Conservation (phyloP, 108 stramenopile genomes). For the Cylindrotheca closterium region DNA sequence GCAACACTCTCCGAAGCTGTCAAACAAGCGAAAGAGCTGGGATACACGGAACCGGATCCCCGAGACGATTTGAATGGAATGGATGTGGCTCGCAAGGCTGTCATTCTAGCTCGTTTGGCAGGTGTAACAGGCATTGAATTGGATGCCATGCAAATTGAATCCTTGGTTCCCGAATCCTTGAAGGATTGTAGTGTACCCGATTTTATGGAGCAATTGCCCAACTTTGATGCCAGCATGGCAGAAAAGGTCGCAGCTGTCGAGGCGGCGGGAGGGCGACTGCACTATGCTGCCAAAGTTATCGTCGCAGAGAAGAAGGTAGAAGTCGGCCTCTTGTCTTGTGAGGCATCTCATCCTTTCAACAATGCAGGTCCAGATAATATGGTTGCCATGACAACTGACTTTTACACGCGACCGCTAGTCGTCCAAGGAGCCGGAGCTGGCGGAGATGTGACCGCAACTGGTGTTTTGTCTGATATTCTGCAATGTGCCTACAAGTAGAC, state of each 20-base stretch:
- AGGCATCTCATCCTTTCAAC: constrained; percentile 46
- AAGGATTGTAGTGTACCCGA: constrained; percentile 44
- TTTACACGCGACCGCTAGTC: constrained; percentile 50
- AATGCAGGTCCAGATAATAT: constrained; percentile 59
- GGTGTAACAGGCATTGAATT: constrained; percentile 45
- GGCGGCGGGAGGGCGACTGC: constrained; percentile 39
- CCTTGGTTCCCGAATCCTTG: constrained; percentile 41
- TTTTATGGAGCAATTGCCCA: constrained; percentile 43
- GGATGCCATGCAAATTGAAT: constrained; percentile 40
- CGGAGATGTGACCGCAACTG: constrained; percentile 57
- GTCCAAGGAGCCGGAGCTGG: constrained; percentile 64
- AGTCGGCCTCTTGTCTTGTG: constrained; percentile 49
- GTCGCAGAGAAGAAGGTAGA: constrained; percentile 32
- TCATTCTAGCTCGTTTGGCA: constrained; percentile 55
- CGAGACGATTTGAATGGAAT: constrained; percentile 56
- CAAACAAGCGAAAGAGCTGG: constrained; percentile 47
- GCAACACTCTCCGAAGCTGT: constrained; percentile 45
- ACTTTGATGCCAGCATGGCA: constrained; percentile 38
- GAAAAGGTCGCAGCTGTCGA: constrained; percentile 36
- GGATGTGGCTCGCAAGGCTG: constrained; percentile 62
- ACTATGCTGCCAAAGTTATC: constrained; percentile 63
- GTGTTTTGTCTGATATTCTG: constrained; percentile 50
- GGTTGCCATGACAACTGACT: constrained; percentile 50
- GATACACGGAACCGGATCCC: constrained; percentile 64
- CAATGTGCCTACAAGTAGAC: constrained; percentile 13